These are phyloP conservation scores for Backusella parvicylindrica DNA, from an alignment of 192 early-diverging fungal genomes.

Conservation along the genomic window DNA sequence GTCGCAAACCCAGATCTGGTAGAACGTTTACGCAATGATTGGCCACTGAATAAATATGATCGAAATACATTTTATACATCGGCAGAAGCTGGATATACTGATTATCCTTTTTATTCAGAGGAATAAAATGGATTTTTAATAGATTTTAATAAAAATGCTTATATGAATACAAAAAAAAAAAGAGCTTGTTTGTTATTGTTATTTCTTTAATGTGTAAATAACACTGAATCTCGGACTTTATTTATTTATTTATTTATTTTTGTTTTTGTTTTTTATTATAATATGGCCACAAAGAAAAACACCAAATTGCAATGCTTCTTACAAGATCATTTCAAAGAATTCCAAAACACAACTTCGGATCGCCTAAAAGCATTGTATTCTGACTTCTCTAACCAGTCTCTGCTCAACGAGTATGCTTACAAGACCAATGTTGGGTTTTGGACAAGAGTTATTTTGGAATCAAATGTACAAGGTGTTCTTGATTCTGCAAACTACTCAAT, in stretches of 20 bases:
- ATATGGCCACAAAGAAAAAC: constrained; percentile 17
- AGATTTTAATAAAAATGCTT: too few relatives aligned
- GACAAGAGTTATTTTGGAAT: constrained; percentile 34
- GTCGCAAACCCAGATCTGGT: constrained; percentile 35
- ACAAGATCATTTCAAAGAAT: constrained; percentile 8
- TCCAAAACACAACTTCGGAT: neutral
- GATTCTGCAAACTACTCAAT: neutral
- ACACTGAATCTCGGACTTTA: too few relatives aligned
- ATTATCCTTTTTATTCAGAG: constrained; percentile 17
- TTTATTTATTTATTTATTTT: neutral
- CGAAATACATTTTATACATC: constrained; percentile 18
- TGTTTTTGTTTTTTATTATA: neutral
- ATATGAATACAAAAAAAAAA: too few relatives aligned
- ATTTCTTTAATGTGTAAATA: too few relatives aligned
- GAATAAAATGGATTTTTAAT: neutral
- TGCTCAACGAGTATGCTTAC: constrained; percentile 40
- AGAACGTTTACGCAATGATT: constrained; percentile 8
- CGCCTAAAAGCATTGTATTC: constrained; percentile 41
- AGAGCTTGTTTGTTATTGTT: too few relatives aligned
- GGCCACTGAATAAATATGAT: constrained; percentile 17
- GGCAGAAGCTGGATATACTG: constrained; percentile 12
- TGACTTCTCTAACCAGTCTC: constrained; percentile 38
- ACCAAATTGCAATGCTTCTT: constrained; percentile 7
- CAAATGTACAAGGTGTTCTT: constrained; percentile 26
- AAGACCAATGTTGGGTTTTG: constrained; percentile 41